These are phyloP conservation scores for Botrytis paeoniae DNA, from an alignment of 2,329 filamentous ascomycete genomes.

Conservation along the genomic window DNA sequence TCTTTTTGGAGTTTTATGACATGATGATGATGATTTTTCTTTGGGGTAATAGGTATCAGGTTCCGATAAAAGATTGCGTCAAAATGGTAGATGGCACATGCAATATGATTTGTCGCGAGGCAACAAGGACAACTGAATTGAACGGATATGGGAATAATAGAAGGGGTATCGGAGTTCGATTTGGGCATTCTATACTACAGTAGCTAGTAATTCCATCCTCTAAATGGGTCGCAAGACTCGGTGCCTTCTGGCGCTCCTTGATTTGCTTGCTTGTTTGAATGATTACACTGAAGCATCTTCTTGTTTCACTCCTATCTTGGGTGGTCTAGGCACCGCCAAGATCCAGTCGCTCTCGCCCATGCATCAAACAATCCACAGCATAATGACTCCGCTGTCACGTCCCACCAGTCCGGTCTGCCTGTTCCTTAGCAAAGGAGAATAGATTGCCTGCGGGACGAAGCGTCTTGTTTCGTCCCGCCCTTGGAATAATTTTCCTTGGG, in stretches of 20 bases:
- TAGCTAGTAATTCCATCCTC: constrained; percentile 15
- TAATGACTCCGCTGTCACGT: constrained; percentile 2
- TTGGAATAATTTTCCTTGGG: background rate
- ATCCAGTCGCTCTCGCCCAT: background rate
- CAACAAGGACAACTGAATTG: constrained; percentile 12
- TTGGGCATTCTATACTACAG: background rate
- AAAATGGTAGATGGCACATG: constrained; percentile 10
- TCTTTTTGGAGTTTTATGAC: constrained; percentile 1
- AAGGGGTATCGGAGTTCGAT: constrained; percentile 5
- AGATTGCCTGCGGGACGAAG: background rate
- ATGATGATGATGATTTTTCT: constrained; percentile 8
- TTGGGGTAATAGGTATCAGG: background rate
- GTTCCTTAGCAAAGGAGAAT: background rate
- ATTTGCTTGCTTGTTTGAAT: background rate
- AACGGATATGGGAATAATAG: constrained; percentile 2
- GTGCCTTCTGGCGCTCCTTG: constrained; percentile 10
- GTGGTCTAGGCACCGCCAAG: background rate
- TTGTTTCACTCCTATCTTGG: background rate
- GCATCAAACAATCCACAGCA: background rate
- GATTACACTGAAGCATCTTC: background rate
- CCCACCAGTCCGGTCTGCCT: background rate
- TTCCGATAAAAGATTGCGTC: background rate
- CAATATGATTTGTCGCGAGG: constrained; percentile 11
- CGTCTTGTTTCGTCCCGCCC: background rate
- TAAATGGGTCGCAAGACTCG: constrained; percentile 15